These are phyloP conservation scores for Cryphonectria carpinicola DNA, from an alignment of 2,329 filamentous ascomycete genomes.

Conservation along the genomic window DNA sequence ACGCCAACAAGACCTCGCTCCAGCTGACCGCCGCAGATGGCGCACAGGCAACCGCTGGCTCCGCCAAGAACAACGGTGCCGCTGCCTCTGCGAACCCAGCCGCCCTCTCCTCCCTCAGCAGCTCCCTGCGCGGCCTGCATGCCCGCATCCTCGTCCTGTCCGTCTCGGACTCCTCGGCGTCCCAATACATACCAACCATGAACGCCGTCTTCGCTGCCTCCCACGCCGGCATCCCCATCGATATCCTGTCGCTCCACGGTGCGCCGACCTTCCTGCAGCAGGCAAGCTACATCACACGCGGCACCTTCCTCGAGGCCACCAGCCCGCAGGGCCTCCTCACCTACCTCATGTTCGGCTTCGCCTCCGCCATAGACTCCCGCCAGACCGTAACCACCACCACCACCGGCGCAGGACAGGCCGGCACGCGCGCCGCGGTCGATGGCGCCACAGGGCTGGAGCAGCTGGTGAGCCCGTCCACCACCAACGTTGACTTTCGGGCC, in stretches of 20 bases:
- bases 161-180: constrained; percentile 81
- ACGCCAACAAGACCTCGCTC: constrained; percentile 83
- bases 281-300: constrained; percentile 68
- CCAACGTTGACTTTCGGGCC: constrained; percentile 93
- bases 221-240: constrained; percentile 84
- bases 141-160: constrained; percentile 88
- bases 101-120: constrained; percentile 37
- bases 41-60: constrained; percentile 37
- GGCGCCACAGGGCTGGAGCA: constrained; percentile 43
- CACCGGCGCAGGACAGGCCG: constrained; percentile 31
- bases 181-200: constrained; percentile 98
- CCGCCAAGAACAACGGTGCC: constrained; percentile 31
- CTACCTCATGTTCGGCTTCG: constrained; percentile 92
- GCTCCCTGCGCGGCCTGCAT: constrained; percentile 58
- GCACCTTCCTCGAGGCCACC: constrained; percentile 56
- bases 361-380: constrained; percentile 64
- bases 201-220: constrained; percentile 97
- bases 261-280: constrained; percentile 94
- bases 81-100: constrained; percentile 39
- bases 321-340: constrained; percentile 77
- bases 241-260: constrained; percentile 84
- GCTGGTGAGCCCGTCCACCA: constrained; percentile 78
- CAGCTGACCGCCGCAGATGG: constrained; percentile 63
- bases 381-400: constrained; percentile 39
- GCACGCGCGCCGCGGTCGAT: constrained; percentile 52